Conservation (phyloP, 345 rosid genomes). For the Gossypium anomalum region DNA sequence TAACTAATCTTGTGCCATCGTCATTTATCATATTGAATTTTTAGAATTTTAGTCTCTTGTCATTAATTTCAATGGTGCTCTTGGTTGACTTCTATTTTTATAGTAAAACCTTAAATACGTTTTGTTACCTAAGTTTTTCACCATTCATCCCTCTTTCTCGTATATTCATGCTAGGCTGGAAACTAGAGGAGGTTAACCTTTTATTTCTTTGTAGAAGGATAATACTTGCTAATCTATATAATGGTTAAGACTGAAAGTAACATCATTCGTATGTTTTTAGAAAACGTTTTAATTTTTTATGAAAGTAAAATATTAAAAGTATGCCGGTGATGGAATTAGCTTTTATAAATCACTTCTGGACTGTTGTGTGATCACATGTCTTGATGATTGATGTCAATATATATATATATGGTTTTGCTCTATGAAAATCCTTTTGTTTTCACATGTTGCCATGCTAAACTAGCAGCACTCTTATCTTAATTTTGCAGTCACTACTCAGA, state of each 20-base stretch:
- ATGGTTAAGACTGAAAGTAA: background rate
- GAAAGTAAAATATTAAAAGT: too few species aligned
- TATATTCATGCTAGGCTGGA: too few species aligned
- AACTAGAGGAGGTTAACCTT: background rate
- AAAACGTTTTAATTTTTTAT: background rate
- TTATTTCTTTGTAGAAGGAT: background rate
- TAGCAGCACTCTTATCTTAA: constrained; percentile 18
- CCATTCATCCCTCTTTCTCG: background rate
- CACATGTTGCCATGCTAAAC: constrained; percentile 2
- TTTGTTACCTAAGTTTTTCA: background rate
- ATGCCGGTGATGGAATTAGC: background rate
- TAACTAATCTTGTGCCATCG: background rate
- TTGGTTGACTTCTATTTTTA: background rate
- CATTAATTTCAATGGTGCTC: background rate
- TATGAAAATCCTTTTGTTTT: background rate
- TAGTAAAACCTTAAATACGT: background rate
- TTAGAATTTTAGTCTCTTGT: background rate
- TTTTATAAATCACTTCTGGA: background rate
- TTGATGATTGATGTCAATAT: background rate
- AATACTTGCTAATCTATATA: background rate
- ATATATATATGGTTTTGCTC: background rate
- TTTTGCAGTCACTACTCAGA: constrained; percentile 76
- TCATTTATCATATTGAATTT: background rate
- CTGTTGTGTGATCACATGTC: background rate
- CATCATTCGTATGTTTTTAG: background rate